A percentile compares a stretch with the other conserved stretches of the same genome.
phyloP scores from a whole-genome alignment of 169 alveolate genomes.

The Cryptosporidium muris region DNA sequence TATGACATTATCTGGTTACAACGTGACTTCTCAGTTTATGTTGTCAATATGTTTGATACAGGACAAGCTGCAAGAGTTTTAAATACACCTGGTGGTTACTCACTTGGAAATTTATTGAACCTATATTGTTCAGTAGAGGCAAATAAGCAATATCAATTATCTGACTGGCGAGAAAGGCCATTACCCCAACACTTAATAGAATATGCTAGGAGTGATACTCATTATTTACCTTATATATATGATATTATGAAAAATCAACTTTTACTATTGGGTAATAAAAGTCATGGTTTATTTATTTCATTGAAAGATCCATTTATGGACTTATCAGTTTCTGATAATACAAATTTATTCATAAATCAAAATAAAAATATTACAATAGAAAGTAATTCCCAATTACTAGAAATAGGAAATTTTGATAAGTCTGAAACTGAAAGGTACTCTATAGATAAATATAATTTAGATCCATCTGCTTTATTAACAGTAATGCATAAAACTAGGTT shows the following conservation, averaged over 20 bases:
- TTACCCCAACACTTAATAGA: constrained; percentile 83
- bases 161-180: constrained; percentile 94
- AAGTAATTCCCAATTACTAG: background rate
- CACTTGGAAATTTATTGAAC: constrained; percentile 83
- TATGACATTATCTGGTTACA: constrained; percentile 91
- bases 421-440: background rate
- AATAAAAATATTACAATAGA: background rate
- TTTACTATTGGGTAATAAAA: constrained; percentile 29
- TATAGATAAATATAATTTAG: background rate
- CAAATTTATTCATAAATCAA: background rate
- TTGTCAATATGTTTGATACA: constrained; percentile 95
- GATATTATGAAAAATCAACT: constrained; percentile 82
- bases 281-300: background rate
- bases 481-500: constrained; percentile 50
- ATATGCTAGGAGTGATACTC: constrained; percentile 93
- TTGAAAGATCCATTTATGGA: constrained; percentile 37
- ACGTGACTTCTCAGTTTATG: constrained; percentile 94
- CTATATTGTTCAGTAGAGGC: constrained; percentile 83
- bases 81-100: constrained; percentile 80
- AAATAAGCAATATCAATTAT: constrained; percentile 88
- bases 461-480: constrained; percentile 54
- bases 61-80: constrained; percentile 90
- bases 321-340: background rate
- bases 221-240: constrained; percentile 87
- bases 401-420: background rate